Percentiles rank a stretch among this genome's conserved stretches.
Evolutionary conservation across 345 rosid species (phyloP).

Genomic region (Euphorbia pulcherrima): DNA sequence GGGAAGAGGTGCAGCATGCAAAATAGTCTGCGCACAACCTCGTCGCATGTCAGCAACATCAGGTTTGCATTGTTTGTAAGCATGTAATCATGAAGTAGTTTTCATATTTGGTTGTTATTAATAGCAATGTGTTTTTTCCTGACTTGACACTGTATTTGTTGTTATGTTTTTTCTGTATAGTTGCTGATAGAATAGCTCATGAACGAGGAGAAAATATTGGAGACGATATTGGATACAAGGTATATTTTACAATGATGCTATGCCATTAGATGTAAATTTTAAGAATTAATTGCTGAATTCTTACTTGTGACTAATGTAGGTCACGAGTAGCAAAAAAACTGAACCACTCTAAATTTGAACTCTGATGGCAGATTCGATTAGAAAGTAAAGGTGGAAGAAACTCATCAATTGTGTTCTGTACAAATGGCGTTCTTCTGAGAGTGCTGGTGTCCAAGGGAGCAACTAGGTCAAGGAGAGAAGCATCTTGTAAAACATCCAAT

Average conservation of each 20-base stretch:
- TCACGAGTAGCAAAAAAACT: not conserved
- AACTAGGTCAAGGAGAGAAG: constrained; percentile 27
- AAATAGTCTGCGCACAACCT: constrained; percentile 94
- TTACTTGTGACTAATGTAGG: not conserved
- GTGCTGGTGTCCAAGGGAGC: constrained; percentile 62
- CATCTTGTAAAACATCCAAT: constrained; percentile 22
- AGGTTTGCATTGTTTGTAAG: constrained; percentile 39
- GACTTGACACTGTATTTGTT: not conserved
- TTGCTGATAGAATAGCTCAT: constrained; percentile 82
- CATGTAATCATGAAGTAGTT: constrained; percentile 3
- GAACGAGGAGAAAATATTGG: constrained; percentile 87
- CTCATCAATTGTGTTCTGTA: constrained; percentile 88
- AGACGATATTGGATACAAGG: constrained; percentile 89
- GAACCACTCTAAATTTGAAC: constrained; percentile 8
- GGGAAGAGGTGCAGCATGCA: constrained; percentile 71
- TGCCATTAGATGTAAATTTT: not conserved
- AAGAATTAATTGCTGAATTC: not conserved
- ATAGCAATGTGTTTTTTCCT: not conserved
- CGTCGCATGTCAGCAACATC: constrained; percentile 96
- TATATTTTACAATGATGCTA: constrained; percentile 17
- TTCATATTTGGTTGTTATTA: constrained; percentile 13
- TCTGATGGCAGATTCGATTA: constrained; percentile 60
- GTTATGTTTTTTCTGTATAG: constrained; percentile 37
- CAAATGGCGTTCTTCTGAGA: constrained; percentile 82
- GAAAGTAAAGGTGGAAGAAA: constrained; percentile 86